A percentile compares a stretch with the other conserved stretches of the same genome.
These are phyloP conservation scores for Coemansia sp. DNA, from an alignment of 192 early-diverging fungal species.

Conservation along the genomic window DNA sequence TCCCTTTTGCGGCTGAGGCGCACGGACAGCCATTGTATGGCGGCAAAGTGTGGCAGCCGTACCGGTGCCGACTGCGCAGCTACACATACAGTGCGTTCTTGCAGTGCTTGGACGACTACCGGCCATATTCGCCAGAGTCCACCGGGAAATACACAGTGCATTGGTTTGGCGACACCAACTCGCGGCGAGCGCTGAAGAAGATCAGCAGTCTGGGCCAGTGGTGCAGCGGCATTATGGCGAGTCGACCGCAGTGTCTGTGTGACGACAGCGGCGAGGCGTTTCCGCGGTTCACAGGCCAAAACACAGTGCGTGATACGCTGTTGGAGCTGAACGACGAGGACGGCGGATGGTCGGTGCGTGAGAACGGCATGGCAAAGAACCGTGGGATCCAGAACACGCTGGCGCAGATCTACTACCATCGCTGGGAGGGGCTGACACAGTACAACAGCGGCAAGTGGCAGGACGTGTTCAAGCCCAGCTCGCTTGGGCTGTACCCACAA, in stretches of 20 bases:
- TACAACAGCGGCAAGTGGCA: slow-evolving; percentile 17
- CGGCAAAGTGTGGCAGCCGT: slow-evolving; percentile 20
- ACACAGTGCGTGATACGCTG: slow-evolving; percentile 25
- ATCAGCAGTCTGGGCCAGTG: slow-evolving; percentile 21
- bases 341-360: slow-evolving; percentile 21
- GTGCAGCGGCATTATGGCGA: slow-evolving; percentile 5
- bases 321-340: slow-evolving; percentile 27
- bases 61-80: slow-evolving; percentile 6
- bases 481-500: slow-evolving; percentile 1
- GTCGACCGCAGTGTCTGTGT: slow-evolving; percentile 6
- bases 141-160: slow-evolving; percentile 16
- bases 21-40: background rate
- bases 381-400: background rate
- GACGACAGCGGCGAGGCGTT: slow-evolving; percentile 31
- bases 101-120: slow-evolving; percentile 17
- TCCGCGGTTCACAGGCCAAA: slow-evolving; percentile 20
- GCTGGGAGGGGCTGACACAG: slow-evolving; percentile 24
- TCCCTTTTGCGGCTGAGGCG: background rate
- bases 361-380: slow-evolving; percentile 9
- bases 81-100: slow-evolving; percentile 18
- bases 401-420: slow-evolving; percentile 21
- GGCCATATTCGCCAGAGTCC: slow-evolving; percentile 8
- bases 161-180: slow-evolving; percentile 25
- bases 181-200: slow-evolving; percentile 24
- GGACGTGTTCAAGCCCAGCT: background rate